These are phyloP conservation scores for Orbilia quercus DNA, from an alignment of 2,329 filamentous ascomycete species.

Conservation along the genomic window DNA sequence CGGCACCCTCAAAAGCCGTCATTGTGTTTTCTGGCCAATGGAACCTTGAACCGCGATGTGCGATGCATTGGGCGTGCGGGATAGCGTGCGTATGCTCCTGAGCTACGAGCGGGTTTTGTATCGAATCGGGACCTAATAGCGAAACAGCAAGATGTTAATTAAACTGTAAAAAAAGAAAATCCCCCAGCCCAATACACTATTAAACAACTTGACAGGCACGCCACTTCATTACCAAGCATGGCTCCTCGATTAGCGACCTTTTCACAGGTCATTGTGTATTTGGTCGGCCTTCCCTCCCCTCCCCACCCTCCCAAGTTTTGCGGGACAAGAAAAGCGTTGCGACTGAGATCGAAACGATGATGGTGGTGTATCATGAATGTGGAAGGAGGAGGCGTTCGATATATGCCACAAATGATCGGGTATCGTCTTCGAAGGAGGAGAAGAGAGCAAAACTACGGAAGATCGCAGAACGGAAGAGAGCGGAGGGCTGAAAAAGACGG, in stretches of 20 bases:
- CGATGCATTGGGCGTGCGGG: slow-evolving; percentile 48
- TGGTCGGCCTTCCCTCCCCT: neutral
- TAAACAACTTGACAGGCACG: neutral
- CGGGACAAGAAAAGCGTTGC: neutral
- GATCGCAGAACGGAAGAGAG: neutral
- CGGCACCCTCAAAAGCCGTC: slow-evolving; percentile 78
- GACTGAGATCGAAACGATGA: neutral
- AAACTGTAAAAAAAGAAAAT: too few relatives aligned
- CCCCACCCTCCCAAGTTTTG: neutral
- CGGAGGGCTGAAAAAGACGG: neutral
- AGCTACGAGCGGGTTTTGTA: slow-evolving; percentile 39
- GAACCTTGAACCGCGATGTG: slow-evolving; percentile 48
- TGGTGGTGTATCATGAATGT: neutral
- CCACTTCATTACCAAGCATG: slow-evolving; percentile 50
- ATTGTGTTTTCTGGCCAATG: slow-evolving; percentile 82
- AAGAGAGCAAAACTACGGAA: neutral
- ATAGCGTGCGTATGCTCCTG: slow-evolving; percentile 24
- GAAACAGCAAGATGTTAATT: too few relatives aligned
- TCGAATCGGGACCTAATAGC: slow-evolving; percentile 27
- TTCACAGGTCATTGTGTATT: slow-evolving; percentile 37
- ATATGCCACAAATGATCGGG: too few relatives aligned
- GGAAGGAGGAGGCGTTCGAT: neutral
- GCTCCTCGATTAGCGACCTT: slow-evolving; percentile 22
- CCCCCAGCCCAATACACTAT: too few relatives aligned
- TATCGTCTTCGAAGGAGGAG: neutral